Conservation (phyloP, 257 asterid genomes). For the Paraleonurus japonicus region DNA sequence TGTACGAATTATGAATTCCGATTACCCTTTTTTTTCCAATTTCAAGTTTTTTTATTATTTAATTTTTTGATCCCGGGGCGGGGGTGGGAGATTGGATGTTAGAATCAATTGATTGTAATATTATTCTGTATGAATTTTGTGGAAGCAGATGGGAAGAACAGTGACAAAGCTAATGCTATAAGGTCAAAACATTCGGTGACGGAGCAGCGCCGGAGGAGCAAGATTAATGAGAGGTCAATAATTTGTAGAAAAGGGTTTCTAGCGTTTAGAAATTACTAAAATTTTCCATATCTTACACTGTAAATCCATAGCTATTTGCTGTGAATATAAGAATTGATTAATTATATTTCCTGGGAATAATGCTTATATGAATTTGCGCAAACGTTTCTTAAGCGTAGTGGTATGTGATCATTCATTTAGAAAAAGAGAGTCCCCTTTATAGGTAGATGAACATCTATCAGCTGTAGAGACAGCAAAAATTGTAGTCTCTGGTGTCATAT, state of each 20-base stretch:
- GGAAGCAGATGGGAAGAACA: slow-evolving; percentile 55
- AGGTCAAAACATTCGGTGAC: slow-evolving; percentile 72
- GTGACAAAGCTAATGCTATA: slow-evolving; percentile 52
- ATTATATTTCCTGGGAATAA: background rate
- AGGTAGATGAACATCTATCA: background rate
- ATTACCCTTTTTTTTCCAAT: background rate
- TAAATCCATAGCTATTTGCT: background rate
- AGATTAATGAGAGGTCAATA: slow-evolving; percentile 61
- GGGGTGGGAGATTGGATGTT: slow-evolving; percentile 8
- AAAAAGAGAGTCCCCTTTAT: background rate
- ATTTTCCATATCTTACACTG: background rate
- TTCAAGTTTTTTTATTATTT: background rate
- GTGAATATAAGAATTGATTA: background rate
- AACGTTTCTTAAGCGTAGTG: background rate
- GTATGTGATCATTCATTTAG: background rate
- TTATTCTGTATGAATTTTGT: slow-evolving; percentile 26
- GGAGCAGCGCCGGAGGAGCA: slow-evolving; percentile 71
- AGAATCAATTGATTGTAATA: slow-evolving; percentile 13
- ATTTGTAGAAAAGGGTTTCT: background rate
- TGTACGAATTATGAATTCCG: background rate
- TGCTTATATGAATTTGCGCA: background rate
- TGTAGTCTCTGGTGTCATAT: background rate
- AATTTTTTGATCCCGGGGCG: background rate
- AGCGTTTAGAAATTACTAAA: background rate
- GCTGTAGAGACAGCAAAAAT: background rate